Evolutionary conservation across 2,329 filamentous ascomycete genomes (phyloP).

Genomic region (Fusarium newnesense): DNA sequence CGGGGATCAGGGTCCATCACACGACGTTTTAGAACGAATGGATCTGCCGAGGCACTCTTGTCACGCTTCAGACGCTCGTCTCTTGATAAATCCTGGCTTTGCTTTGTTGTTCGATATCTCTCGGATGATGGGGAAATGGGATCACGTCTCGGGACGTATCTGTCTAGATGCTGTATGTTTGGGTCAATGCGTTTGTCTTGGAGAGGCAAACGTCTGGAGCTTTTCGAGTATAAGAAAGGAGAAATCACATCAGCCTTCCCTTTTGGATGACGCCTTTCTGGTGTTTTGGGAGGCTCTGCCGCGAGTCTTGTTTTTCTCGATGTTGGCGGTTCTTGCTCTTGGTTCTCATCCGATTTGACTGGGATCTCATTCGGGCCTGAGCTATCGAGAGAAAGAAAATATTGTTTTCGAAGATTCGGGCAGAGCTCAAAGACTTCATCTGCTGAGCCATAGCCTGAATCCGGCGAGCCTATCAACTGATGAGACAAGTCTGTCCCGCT

Average conservation of each 20-base stretch:
- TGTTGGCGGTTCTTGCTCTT: background rate
- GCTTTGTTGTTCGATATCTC: slow-evolving; percentile 59
- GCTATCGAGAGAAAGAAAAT: slow-evolving; percentile 31
- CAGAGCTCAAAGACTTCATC: slow-evolving; percentile 31
- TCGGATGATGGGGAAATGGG: slow-evolving; percentile 51
- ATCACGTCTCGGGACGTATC: slow-evolving; percentile 61
- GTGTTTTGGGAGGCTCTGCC: background rate
- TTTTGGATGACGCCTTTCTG: background rate
- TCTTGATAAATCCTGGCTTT: slow-evolving; percentile 53
- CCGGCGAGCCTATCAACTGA: slow-evolving; percentile 34
- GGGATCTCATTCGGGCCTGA: slow-evolving; percentile 16
- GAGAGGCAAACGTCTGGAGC: background rate
- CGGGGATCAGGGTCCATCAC: slow-evolving; percentile 15
- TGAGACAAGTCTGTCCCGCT: background rate
- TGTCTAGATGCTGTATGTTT: slow-evolving; percentile 51
- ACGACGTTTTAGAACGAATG: slow-evolving; percentile 51
- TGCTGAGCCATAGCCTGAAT: slow-evolving; percentile 46
- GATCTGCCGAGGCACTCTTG: slow-evolving; percentile 53
- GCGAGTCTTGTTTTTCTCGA: background rate
- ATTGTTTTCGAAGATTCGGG: background rate
- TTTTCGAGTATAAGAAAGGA: slow-evolving; percentile 24
- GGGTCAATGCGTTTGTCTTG: slow-evolving; percentile 10
- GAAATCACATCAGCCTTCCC: slow-evolving; percentile 16
- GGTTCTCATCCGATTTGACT: background rate
- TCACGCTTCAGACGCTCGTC: slow-evolving; percentile 59